A percentile compares a stretch with the other conserved stretches of the same genome.
Conservation (phyloP, 2,329 filamentous ascomycete genomes). For the Macrophomina phaseolina region DNA sequence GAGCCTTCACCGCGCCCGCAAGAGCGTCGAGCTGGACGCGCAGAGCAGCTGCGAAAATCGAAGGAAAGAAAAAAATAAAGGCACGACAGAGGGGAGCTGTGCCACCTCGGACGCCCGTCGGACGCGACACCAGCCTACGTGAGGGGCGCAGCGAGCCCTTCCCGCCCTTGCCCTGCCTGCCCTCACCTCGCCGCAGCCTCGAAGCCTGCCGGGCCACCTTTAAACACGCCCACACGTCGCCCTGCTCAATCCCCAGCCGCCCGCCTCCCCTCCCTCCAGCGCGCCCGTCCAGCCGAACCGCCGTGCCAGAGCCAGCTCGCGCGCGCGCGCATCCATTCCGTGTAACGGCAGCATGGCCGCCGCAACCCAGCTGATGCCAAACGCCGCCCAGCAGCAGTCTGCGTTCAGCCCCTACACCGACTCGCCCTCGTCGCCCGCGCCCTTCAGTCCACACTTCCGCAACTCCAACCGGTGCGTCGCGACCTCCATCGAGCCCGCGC, state of each 20-base stretch:
- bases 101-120: constrained; percentile 1
- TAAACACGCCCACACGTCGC: not conserved
- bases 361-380: constrained; percentile 53
- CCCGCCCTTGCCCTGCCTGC: not conserved
- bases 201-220: not conserved
- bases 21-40: not conserved
- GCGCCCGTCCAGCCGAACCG: not conserved
- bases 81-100: not conserved
- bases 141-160: constrained; percentile 8
- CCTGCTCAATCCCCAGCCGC: not conserved
- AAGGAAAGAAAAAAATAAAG: not conserved
- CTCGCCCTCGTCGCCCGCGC: constrained; percentile 56
- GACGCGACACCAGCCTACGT: constrained; percentile 16
- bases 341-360: constrained; percentile 43
- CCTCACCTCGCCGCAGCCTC: constrained; percentile 11
- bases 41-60: too few relatives aligned
- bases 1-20: not conserved
- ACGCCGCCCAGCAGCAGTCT: constrained; percentile 43
- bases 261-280: not conserved
- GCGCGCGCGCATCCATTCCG: constrained; percentile 18
- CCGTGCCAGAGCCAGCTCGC: constrained; percentile 1
- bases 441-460: constrained; percentile 48
- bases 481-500: constrained; percentile 29
- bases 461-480: constrained; percentile 48
- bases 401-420: constrained; percentile 59